Base-by-base conservation (phyloP, 768 basidiomycete genomes). In the Coprinopsis strossmayeri region DNA sequence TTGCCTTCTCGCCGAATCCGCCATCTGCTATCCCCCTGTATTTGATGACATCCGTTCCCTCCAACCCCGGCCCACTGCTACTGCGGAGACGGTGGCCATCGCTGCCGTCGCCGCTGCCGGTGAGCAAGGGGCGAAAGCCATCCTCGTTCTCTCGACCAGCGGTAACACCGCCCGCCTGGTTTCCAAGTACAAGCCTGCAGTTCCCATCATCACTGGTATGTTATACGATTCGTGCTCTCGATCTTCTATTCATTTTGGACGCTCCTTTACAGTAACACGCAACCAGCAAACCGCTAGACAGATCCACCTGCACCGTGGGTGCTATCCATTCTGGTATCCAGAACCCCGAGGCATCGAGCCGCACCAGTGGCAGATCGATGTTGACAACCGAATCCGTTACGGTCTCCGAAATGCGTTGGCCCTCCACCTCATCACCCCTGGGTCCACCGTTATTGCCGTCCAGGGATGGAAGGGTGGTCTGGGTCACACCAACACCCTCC, bases 401-500 rank as follows among this genome's bases (percentile, higher is more conserved):
- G 92, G 94, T 51, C 76, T 98, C 66, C 77, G 82, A 62, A 84
- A 74, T 62, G 96, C 90, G 2, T 73, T 97, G 38, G 76, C 70
- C 15, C 69, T 99, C 67, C 86, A 88, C 55, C 78, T 99, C 63
- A 84, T 98, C 72, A 81, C 82, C 60, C 82, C 91, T 30, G 90
- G 91, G 47, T 83, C 83, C 46, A 91, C 93, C 21, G 79, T 99
- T 60, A 75, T 98, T 54, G 95, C 95, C 42, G 87, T 99, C 3
- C 96, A 98, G 68, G 96, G 96, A n/a, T 99, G 95, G 95, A 95
- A 93, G 72, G 91, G 93, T 37, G 96, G 96, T 50, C 79, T 96
- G 38, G 94, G 93, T 26, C 92, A 96, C 70, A 94, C 91, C 55
- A 93, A 94, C 74, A 92, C 90, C 11, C 72, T 93, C 49, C 84